Base-by-base conservation (phyloP, 2,329 filamentous ascomycete species). In the Aspergillus candidus region DNA sequence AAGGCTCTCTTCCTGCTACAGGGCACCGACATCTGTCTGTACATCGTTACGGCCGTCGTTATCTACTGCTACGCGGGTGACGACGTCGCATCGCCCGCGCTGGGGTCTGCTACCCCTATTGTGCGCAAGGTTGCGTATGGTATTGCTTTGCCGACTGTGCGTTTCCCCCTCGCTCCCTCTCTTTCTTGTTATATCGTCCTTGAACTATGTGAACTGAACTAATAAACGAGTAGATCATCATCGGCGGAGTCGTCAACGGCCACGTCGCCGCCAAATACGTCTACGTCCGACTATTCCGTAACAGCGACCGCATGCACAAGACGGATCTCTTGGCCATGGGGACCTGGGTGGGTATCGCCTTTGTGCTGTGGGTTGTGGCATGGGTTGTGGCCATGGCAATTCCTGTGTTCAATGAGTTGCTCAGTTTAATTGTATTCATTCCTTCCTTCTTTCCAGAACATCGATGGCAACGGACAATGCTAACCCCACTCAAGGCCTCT, bases 331-430 rank as follows among this genome's bases (percentile, higher is more conserved):
- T 71, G 0, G 73, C 76, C 6, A 75, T 72, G 48, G 58, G 71
- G 1, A 71, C 71, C 10, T 86, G 83, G 83, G 53, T 78, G 4
- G 68, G 49, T 3, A 75, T 86, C 31, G 72, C 75, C 2, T 56
- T 72, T 0, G 59, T 54, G 8, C 60, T 78, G n/a, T 85, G 81
- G 77, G 53, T 76, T 2, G 47, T 82, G 11, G 78, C 79, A 1
- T 83, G 79, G 71, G 57, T 86, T 41, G 79, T 87, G 43, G 81
- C 83, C 10, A 77, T 83, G 60, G 77, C 78, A 0, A 80, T 86
- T 6, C 83, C 83, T 2, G 76, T 79, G 41, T 87, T 86, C 67
- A 78, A 78, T 54, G 72, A 79, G 36, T 66, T 87, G 8, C 68
- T 86, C n/a, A 77, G 76, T 3, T 65, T 86, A 22, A 76, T 85